Evolutionary conservation across 805 yeast genomes (phyloP), one percentile per base, ranked within the genome.

Genomic region (Jamesozyma rosinii): DNA sequence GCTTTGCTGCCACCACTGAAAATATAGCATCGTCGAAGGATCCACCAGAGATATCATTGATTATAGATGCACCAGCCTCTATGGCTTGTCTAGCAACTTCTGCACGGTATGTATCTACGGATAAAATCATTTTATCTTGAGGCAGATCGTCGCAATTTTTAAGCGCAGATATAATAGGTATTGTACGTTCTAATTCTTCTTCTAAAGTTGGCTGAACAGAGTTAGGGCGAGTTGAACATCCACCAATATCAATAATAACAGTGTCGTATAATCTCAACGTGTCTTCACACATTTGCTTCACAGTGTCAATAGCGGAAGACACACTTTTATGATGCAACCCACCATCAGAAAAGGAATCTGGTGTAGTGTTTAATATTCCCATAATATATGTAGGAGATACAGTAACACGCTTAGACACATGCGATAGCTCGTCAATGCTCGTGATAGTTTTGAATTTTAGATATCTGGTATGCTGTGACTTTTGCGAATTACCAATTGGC

Each of bases 281-380:
- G 19, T 72, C 65, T 0, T 59, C 53, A 5, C 77, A 71, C 71
- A 84, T 71, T 32, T 62, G 49, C 34, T 63, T 58, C 0, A 81
- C 83, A 20, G 67, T 64, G 0, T 52, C 55, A 22, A 81, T 56
- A 1, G 79, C 69, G 10, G 63, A 61, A 0, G 64, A 71, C 0
- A 70, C 31, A 5, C 67, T 56, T 1, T 67, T 54, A 34, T 40
- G 48, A 15, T 46, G 29, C 15, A 57, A 56, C 1, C 92, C 87
- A 2, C 95, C 97, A 62, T 92, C 98, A 36, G 95, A 84, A 59
- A 92, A 92, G 1, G 96, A 88, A 62, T 92, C 97, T 0, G 97
- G 95, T 0, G 98, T 92, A 18, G 83, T 73, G 55, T 92, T 92
- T 49, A 92, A 63, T 38, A 92, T 81, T 1, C 87, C 92, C 98